phyloP scores from a whole-genome alignment of 441 rosid species.

The Gossypium aridum region DNA sequence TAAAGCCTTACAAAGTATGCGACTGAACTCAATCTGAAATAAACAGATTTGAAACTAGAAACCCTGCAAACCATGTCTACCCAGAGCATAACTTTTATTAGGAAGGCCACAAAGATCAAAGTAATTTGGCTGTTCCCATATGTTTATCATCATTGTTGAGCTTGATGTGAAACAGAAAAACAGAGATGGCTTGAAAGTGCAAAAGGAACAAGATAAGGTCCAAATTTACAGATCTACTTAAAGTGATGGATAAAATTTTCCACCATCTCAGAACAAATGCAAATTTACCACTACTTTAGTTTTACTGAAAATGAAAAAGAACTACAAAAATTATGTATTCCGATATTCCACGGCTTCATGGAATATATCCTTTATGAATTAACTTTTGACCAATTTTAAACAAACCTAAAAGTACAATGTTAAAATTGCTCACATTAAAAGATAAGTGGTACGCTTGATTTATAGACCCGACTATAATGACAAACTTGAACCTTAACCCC shows the following conservation, averaged over 20 bases:
- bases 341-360: not conserved
- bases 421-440: not conserved
- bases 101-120: constrained; percentile 5
- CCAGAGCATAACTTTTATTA: not conserved
- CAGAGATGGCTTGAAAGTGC: not conserved
- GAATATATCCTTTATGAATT: not conserved
- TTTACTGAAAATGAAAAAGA: not conserved
- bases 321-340: not conserved
- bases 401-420: not conserved
- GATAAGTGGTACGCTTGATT: not conserved
- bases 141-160: not conserved
- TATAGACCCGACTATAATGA: not conserved
- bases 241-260: not conserved
- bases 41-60: not conserved
- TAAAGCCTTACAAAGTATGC: not conserved
- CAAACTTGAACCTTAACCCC: not conserved
- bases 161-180: not conserved
- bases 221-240: not conserved
- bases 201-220: not conserved
- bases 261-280: not conserved
- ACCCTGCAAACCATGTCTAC: not conserved
- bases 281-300: not conserved
- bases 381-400: not conserved
- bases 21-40: not conserved
- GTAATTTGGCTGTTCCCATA: not conserved